Evolutionary conservation across 768 basidiomycete genomes (phyloP).

Genomic region (Xerocomus potaroensis): DNA sequence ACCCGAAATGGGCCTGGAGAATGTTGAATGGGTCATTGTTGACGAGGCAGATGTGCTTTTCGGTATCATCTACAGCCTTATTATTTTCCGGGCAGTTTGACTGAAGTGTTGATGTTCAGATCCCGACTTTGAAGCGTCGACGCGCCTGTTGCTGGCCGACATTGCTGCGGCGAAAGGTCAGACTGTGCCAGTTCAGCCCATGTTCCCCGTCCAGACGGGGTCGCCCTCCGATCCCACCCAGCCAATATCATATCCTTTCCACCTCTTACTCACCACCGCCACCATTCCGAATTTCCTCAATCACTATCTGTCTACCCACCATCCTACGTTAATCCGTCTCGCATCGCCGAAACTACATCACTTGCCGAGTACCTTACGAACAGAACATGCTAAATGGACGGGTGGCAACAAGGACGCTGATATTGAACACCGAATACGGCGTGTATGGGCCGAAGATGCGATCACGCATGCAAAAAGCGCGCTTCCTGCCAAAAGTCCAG

Average conservation of each 20-base stretch:
- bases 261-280: constrained; percentile 78
- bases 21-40: constrained; percentile 84
- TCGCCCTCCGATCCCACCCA: constrained; percentile 10
- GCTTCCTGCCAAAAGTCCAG: constrained; percentile 16
- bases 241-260: constrained; percentile 59
- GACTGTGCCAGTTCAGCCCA: constrained; percentile 16
- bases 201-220: constrained; percentile 11
- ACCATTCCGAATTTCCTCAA: constrained; percentile 80
- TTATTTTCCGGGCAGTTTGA: not conserved
- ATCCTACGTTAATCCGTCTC: constrained; percentile 65
- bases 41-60: constrained; percentile 92
- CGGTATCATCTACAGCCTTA: constrained; percentile 43
- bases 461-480: constrained; percentile 26
- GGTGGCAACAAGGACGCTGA: constrained; percentile 80
- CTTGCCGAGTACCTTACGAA: constrained; percentile 64
- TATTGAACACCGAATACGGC: constrained; percentile 67
- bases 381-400: constrained; percentile 71
- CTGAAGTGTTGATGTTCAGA: constrained; percentile 41
- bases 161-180: constrained; percentile 57
- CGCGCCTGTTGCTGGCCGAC: constrained; percentile 64
- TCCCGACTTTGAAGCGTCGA: constrained; percentile 76
- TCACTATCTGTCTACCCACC: constrained; percentile 55
- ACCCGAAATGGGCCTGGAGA: constrained; percentile 58
- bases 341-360: constrained; percentile 78
- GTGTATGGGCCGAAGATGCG: constrained; percentile 72